Base-by-base conservation (phyloP, 208 protist genomes). In the Wallacemonas rigidus region DNA sequence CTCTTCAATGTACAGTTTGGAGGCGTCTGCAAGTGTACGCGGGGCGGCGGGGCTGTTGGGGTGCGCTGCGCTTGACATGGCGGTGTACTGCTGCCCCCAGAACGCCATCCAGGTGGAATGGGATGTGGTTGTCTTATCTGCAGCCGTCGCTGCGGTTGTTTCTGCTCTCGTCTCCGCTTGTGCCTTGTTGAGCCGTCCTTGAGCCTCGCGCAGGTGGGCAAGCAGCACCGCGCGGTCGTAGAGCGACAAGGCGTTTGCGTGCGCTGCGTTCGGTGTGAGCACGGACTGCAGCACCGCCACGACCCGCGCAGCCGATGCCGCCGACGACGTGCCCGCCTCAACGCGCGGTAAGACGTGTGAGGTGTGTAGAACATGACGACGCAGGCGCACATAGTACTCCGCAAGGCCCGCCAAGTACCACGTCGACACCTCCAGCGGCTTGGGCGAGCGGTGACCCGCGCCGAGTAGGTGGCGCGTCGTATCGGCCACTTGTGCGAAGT, bases 351-450 rank as follows among this genome's bases (percentile, higher is more conserved):
- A 50, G 17, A 38, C 43, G 4, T 17, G 38, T 12, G 67, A 8
- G 47, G 62, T 38, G 40, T 43, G 61, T 51, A 58, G 62, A 48
- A 78, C 38, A 2, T 50, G 51, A 26, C 51, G 26, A 2, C 65
- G 64, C 45, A 74, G 40, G 8, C 45, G 67, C 40, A 77, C 44
- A 38, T 85, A 75, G 64, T 85, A 89, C 67, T 81, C 69, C 38
- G 85, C 81, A 35, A 89, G 69, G 5, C 79, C 81, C 0, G 85
- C 85, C 2, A 89, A 69, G 54, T 85, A 77, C 85, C 85, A 89
- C 60, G 75, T 81, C 1, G 71, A 74, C 14, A 56, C 71, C 72
- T 87, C 76, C 60, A 89, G 61, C 6, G 85, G 61, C 41, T 79
- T 75, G 1, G 81, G 77, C 12, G 74, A 76, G 72, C 51, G 45